A percentile compares a stretch with the other conserved stretches of the same genome.
phyloP scores from a whole-genome alignment of 176 grass and related monocot genomes.

The Olyra latifolia region DNA sequence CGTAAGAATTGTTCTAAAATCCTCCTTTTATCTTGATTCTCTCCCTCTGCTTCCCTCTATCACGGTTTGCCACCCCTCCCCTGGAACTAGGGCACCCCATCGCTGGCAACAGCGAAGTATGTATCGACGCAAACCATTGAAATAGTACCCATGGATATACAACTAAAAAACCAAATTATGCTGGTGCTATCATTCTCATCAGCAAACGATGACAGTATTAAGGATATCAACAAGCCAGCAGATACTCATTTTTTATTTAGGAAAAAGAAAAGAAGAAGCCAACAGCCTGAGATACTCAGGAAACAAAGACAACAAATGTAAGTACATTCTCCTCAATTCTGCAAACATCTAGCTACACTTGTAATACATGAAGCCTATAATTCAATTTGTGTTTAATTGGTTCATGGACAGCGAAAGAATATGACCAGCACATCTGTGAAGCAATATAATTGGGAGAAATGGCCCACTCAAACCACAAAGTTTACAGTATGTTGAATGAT shows the following conservation, averaged over 20 bases:
- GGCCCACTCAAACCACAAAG: background rate
- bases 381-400: background rate
- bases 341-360: background rate
- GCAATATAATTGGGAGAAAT: background rate
- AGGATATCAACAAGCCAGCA: background rate
- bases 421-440: background rate
- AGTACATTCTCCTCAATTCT: background rate
- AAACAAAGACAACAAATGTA: background rate
- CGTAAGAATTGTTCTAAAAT: background rate
- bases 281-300: no score
- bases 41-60: no score
- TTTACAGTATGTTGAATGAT: background rate
- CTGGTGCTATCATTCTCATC: background rate
- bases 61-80: no score
- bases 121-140: no score
- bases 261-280: no score
- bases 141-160: background rate
- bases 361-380: background rate
- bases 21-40: no score
- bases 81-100: no score
- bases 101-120: no score
- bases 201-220: background rate
- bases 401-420: background rate
- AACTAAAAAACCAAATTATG: background rate
- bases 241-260: background rate